A percentile compares a stretch with the other conserved stretches of the same genome.
These are phyloP conservation scores for Talaromyces stipitatus DNA, from an alignment of 495 filamentous ascomycete genomes.

Conservation along the genomic window DNA sequence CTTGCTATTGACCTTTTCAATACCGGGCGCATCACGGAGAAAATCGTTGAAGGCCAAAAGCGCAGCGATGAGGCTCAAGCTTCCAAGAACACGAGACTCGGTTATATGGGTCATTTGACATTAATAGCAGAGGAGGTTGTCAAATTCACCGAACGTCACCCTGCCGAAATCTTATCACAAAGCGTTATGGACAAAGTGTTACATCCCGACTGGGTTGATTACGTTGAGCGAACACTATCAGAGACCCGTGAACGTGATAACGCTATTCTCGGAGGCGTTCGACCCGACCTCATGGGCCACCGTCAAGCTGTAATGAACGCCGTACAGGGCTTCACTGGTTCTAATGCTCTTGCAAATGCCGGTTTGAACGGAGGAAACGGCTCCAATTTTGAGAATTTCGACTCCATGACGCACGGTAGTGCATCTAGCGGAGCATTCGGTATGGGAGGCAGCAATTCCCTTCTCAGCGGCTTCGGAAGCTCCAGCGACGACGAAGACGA, in stretches of 20 bases:
- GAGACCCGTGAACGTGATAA: constrained; percentile 96
- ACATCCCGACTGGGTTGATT: constrained; percentile 83
- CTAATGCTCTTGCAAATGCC: constrained; percentile 68
- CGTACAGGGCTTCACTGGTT: constrained; percentile 52
- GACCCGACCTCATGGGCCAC: constrained; percentile 73
- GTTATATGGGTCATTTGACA: constrained; percentile 98
- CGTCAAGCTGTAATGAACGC: constrained; percentile 59
- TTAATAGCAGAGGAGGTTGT: constrained; percentile 98
- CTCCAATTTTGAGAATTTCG: constrained; percentile 64
- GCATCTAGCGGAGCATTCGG: constrained; percentile 60
- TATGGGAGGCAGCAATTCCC: constrained; percentile 48
- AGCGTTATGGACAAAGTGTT: constrained; percentile 82
- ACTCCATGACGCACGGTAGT: constrained; percentile 59
- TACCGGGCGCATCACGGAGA: constrained; percentile 77
- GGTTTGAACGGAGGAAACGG: constrained; percentile 54
- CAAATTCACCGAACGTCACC: constrained; percentile 93
- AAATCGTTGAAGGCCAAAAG: constrained; percentile 84
- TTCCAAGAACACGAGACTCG: constrained; percentile 79
- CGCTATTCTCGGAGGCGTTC: constrained; percentile 92
- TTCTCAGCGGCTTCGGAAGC: constrained; percentile 92
- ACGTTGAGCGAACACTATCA: constrained; percentile 88
- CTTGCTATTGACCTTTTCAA: constrained; percentile 93
- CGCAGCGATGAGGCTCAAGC: constrained; percentile 77
- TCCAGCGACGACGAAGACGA: constrained; percentile 97
- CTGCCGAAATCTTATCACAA: constrained; percentile 77